Evolutionary conservation across 192 early-diverging fungal species (phyloP).

Genomic region (Coemansia sp.): DNA sequence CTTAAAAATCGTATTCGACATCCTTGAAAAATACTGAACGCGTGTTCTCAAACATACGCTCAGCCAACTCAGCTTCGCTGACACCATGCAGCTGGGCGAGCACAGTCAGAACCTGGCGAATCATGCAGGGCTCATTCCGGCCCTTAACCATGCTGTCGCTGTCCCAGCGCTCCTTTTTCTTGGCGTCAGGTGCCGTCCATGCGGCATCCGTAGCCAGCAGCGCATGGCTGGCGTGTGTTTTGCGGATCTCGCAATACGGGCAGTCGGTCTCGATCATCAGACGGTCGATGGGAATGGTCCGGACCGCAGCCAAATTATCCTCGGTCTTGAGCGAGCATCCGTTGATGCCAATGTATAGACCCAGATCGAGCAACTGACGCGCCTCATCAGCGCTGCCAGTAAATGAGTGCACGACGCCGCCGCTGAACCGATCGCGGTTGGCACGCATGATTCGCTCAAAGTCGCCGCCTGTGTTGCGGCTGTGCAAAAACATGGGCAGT

Average conservation of each 20-base stretch:
- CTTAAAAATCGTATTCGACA: not conserved
- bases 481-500: constrained; percentile 91
- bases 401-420: constrained; percentile 89
- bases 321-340: constrained; percentile 91
- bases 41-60: constrained; percentile 66
- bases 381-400: constrained; percentile 71
- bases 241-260: constrained; percentile 88
- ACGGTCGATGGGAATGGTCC: constrained; percentile 69
- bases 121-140: constrained; percentile 81
- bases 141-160: constrained; percentile 65
- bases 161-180: constrained; percentile 70
- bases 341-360: constrained; percentile 90
- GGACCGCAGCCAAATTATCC: constrained; percentile 75
- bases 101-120: constrained; percentile 69
- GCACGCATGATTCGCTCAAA: constrained; percentile 65
- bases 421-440: constrained; percentile 60
- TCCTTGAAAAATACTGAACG: constrained; percentile 62
- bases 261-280: constrained; percentile 94
- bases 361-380: constrained; percentile 61
- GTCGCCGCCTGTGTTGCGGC: constrained; percentile 76
- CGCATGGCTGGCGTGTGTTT: constrained; percentile 76
- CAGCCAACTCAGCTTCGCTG: constrained; percentile 56
- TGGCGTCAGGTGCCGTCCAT: constrained; percentile 46
- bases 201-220: constrained; percentile 37
- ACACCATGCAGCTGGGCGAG: constrained; percentile 61